Conservation (phyloP, 495 filamentous ascomycete species). For the Penicillium bovifimosum region DNA sequence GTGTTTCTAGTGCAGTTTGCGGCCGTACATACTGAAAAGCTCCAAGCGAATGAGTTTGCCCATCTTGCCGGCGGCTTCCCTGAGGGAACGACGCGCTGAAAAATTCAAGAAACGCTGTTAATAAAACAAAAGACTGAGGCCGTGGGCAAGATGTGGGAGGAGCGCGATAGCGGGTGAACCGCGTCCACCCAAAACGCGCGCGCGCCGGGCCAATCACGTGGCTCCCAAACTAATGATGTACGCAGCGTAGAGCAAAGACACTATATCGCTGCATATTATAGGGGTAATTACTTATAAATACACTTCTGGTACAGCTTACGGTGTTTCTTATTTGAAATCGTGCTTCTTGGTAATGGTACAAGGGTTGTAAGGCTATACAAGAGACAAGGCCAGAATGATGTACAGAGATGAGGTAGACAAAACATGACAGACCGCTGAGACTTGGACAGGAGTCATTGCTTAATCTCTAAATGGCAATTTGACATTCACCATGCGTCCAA, state of each 20-base stretch:
- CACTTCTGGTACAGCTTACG: neutral
- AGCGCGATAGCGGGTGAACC: conserved; percentile 25
- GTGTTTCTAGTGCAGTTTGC: neutral
- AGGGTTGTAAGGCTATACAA: neutral
- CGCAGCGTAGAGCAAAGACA: neutral
- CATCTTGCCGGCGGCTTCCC: conserved; percentile 46
- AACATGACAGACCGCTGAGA: neutral
- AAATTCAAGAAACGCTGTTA: conserved; percentile 10
- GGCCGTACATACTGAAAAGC: conserved; percentile 68
- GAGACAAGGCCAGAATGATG: neutral
- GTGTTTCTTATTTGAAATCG: neutral
- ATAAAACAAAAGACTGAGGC: conserved; percentile 2
- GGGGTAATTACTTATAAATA: neutral
- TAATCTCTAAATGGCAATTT: conserved; percentile 1
- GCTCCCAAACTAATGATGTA: neutral
- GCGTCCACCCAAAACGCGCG: conserved; percentile 20
- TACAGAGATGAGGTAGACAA: neutral
- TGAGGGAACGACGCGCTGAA: conserved; percentile 25
- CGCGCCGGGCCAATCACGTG: conserved; percentile 26
- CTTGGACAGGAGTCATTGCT: neutral
- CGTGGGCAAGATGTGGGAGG: conserved; percentile 17
- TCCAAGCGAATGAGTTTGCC: conserved; percentile 93
- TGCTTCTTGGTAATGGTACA: neutral
- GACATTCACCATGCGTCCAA: conserved; percentile 28
- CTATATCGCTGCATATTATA: neutral